Conservation (phyloP, 2,329 filamentous ascomycete species). For the Cadophora sp. region DNA sequence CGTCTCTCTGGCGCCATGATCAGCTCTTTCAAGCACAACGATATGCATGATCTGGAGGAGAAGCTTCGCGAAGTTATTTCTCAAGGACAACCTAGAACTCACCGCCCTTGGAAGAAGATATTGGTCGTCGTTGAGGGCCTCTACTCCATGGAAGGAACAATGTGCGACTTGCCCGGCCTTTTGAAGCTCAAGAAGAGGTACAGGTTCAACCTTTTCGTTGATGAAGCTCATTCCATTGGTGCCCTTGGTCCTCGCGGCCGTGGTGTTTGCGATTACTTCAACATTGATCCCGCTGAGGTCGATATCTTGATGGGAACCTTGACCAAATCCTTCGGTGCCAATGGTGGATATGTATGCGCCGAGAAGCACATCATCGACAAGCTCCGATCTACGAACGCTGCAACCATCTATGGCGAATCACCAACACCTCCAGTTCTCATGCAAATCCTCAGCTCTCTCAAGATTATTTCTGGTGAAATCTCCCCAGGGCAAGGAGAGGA, state of each 20-base stretch:
- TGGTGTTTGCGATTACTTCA: constrained; percentile 97
- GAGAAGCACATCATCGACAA: constrained; percentile 93
- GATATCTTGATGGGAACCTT: constrained; percentile 98
- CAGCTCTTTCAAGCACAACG: constrained; percentile 96
- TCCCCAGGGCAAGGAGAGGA: constrained; percentile 93
- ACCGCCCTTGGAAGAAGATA: constrained; percentile 99
- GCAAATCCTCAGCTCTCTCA: constrained; percentile 87
- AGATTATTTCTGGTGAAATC: constrained; percentile 88
- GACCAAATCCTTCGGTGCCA: constrained; percentile 98
- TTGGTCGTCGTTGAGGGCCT: constrained; percentile 94
- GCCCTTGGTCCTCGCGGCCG: constrained; percentile 87
- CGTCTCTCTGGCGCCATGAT: constrained; percentile 95
- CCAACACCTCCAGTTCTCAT: constrained; percentile 87
- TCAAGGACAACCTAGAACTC: constrained; percentile 96
- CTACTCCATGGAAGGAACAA: constrained; percentile 99
- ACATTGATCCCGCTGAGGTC: constrained; percentile 83
- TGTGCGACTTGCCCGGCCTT: constrained; percentile 95
- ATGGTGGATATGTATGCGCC: constrained; percentile 92
- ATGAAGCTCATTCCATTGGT: constrained; percentile 96
- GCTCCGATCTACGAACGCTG: constrained; percentile 84
- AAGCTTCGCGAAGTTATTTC: constrained; percentile 91
- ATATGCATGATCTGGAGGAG: constrained; percentile 86
- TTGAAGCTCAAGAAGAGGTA: constrained; percentile 90
- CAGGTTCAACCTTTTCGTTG: constrained; percentile 95
- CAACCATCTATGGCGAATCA: constrained; percentile 85